Conservation (phyloP, 2,329 filamentous ascomycete genomes). For the Colletotrichum sp. region DNA sequence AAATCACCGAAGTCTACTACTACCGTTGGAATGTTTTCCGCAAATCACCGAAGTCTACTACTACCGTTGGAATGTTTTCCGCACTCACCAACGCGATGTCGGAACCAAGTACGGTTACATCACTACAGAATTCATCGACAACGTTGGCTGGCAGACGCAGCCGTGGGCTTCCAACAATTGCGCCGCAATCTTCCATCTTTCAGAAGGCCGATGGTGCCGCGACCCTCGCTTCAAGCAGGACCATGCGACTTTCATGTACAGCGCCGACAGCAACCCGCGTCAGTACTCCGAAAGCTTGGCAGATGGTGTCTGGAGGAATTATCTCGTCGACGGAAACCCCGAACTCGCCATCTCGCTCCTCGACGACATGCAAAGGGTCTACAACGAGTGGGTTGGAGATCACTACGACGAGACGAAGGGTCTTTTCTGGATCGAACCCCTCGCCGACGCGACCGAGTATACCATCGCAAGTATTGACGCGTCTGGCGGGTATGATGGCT, state of each 20-base stretch:
- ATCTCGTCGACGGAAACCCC: conserved; percentile 41
- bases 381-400: conserved; percentile 40
- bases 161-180: conserved; percentile 17
- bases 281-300: conserved; percentile 16
- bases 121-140: conserved; percentile 48
- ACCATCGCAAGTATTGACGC: conserved; percentile 29
- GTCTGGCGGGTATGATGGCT: conserved; percentile 27
- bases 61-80: conserved; percentile 45
- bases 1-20: conserved; percentile 50
- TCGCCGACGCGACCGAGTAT: conserved; percentile 49
- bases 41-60: conserved; percentile 50
- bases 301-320: conserved; percentile 24
- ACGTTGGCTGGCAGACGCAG: conserved; percentile 27
- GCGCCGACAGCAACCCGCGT: conserved; percentile 23
- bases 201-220: conserved; percentile 44
- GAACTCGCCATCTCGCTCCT: conserved; percentile 41
- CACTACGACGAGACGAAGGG: conserved; percentile 37
- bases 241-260: conserved; percentile 26
- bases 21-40: conserved; percentile 47
- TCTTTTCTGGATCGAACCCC: conserved; percentile 46
- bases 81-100: conserved; percentile 45
- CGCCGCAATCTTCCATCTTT: conserved; percentile 42
- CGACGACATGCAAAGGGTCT: conserved; percentile 42
- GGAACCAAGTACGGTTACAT: conserved; percentile 44
- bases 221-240: conserved; percentile 42